Evolutionary conservation across 306 rosid genomes (phyloP).

Genomic region (Mimosa bimucronata): DNA sequence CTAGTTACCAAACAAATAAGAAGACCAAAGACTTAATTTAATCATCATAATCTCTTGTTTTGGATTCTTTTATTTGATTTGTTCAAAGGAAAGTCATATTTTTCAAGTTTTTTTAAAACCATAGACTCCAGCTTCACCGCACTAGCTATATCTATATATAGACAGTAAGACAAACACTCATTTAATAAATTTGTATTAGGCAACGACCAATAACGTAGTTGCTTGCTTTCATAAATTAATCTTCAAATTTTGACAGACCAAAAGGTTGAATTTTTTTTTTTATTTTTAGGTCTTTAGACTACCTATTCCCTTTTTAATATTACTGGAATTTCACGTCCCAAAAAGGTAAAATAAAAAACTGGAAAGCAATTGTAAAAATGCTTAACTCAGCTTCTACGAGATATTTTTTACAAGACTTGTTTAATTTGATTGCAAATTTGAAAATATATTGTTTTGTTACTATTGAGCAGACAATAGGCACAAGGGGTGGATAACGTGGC

Average conservation of each 20-base stretch:
- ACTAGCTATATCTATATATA: background rate
- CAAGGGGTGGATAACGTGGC: constrained; percentile 39
- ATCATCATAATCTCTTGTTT: background rate
- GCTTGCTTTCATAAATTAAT: background rate
- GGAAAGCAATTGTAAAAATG: background rate
- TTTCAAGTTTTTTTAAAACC: background rate
- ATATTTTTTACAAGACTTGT: background rate
- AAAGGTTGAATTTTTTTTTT: background rate
- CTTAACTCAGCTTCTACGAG: background rate
- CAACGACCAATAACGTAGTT: background rate
- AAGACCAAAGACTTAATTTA: background rate
- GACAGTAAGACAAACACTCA: background rate
- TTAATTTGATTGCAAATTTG: background rate
- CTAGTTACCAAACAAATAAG: background rate
- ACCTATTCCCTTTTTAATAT: background rate
- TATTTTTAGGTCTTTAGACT: background rate
- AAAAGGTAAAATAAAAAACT: background rate
- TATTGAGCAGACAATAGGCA: constrained; percentile 7
- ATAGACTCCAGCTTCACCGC: constrained; percentile 24
- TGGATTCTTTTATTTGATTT: background rate
- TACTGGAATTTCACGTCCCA: background rate
- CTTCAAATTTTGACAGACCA: background rate
- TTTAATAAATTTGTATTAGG: background rate
- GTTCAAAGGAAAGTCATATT: background rate
- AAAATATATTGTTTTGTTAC: background rate